These are phyloP conservation scores for Colletotrichum sp. DNA, from an alignment of 2,329 filamentous ascomycete species.

Conservation along the genomic window DNA sequence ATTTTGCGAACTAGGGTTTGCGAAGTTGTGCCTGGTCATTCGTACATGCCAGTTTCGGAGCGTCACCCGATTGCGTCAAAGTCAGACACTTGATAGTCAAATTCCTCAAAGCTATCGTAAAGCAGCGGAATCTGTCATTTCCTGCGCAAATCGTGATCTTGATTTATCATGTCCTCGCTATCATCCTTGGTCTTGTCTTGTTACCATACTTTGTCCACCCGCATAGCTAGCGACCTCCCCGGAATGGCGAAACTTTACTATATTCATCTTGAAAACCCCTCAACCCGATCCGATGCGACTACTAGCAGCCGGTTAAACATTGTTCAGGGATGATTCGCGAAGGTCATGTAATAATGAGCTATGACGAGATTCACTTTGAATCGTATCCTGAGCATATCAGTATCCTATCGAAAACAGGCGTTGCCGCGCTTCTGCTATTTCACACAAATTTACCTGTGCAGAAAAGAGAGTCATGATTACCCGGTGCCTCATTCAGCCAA, in stretches of 20 bases:
- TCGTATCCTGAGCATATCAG: background rate
- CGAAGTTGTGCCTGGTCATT: background rate
- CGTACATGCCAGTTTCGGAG: background rate
- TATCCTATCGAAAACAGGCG: background rate
- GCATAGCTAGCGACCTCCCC: background rate
- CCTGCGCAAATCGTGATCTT: background rate
- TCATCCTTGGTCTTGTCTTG: background rate
- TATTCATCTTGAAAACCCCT: background rate
- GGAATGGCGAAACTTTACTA: background rate
- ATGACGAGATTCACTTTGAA: background rate
- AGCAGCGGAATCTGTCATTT: background rate
- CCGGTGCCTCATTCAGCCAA: background rate
- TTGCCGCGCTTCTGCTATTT: background rate
- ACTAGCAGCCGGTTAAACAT: background rate
- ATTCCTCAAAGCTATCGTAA: background rate
- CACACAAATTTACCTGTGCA: background rate
- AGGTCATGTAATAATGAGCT: background rate
- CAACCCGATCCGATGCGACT: background rate
- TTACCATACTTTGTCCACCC: background rate
- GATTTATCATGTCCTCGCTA: fast-evolving
- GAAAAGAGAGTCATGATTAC: background rate
- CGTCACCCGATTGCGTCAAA: background rate
- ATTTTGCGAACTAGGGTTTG: background rate
- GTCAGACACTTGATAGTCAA: background rate
- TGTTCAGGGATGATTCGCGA: background rate